A percentile compares a stretch with the other conserved stretches of the same genome.
Conservation (phyloP, 352 stramenopile genomes). For the Bremia lactucae region DNA sequence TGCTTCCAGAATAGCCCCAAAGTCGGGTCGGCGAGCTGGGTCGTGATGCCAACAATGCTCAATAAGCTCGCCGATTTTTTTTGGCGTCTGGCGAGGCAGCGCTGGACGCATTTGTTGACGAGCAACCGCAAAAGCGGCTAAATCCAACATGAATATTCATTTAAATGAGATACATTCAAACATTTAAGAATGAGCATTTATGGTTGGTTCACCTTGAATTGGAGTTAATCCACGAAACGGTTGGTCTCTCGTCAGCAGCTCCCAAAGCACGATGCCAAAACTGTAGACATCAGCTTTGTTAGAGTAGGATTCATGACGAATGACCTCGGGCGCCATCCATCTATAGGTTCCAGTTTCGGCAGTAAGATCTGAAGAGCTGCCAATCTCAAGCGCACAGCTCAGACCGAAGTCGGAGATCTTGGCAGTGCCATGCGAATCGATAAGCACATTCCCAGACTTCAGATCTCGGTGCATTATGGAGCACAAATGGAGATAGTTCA, state of each 20-base stretch:
- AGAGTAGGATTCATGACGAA: constrained; percentile 89
- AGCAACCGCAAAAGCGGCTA: constrained; percentile 75
- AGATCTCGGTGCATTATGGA: constrained; percentile 93
- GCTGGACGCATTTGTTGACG: constrained; percentile 77
- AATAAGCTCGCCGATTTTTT: constrained; percentile 73
- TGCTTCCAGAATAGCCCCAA: constrained; percentile 63
- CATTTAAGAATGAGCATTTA: neutral
- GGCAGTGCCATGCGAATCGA: constrained; percentile 69
- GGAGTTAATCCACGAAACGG: constrained; percentile 75
- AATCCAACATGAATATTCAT: constrained; percentile 3
- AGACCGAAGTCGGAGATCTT: constrained; percentile 87
- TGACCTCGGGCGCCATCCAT: constrained; percentile 94
- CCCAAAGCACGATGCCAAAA: constrained; percentile 84
- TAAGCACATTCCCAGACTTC: constrained; percentile 91
- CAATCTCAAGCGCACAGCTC: constrained; percentile 76
- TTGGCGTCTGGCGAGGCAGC: constrained; percentile 71
- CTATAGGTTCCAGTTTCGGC: constrained; percentile 85
- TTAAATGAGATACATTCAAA: neutral
- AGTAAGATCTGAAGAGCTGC: constrained; percentile 64
- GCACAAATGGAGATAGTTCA: constrained; percentile 91
- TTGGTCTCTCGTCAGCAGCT: constrained; percentile 78
- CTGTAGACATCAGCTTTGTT: constrained; percentile 93
- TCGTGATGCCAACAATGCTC: constrained; percentile 82
- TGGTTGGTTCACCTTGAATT: constrained; percentile 55
- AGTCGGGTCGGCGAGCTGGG: constrained; percentile 57